Conservation (phyloP, 2,329 filamentous ascomycete species). For the Paramyrothecium roridum region DNA sequence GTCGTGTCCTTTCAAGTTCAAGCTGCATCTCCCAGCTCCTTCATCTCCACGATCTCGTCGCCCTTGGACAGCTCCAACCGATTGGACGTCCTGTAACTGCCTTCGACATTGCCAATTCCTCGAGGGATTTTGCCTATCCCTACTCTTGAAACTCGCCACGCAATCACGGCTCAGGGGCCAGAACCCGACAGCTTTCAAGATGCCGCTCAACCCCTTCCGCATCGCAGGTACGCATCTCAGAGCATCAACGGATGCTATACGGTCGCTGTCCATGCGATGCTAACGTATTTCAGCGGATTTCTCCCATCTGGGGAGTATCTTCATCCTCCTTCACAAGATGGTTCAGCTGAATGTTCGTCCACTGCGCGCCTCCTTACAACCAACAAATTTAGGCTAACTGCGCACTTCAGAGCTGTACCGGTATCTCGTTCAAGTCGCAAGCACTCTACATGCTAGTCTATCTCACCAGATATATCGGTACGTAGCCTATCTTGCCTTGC, state of each 20-base stretch:
- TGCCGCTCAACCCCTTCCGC: conserved; percentile 57
- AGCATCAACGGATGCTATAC: not conserved
- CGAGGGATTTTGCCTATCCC: not conserved
- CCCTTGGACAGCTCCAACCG: too few species aligned
- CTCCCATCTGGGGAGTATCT: conserved; percentile 89
- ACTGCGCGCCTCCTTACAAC: not conserved
- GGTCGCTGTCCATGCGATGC: conserved; percentile 13
- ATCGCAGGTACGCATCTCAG: conserved; percentile 44
- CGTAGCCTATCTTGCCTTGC: conserved; percentile 1
- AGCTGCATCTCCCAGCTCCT: conserved; percentile 14
- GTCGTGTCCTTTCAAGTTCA: conserved; percentile 24
- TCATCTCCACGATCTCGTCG: conserved; percentile 4
- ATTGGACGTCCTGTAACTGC: too few species aligned
- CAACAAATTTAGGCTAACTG: conserved; percentile 13
- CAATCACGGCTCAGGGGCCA: not conserved
- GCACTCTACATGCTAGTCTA: conserved; percentile 93
- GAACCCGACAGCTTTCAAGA: conserved; percentile 18
- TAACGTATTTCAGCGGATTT: conserved; percentile 69
- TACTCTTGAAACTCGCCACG: not conserved
- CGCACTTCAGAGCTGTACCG: conserved; percentile 77
- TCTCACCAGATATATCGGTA: conserved; percentile 85
- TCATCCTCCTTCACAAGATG: conserved; percentile 98
- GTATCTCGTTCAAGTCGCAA: conserved; percentile 99
- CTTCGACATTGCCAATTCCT: not conserved
- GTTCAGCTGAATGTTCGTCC: conserved; percentile 75